Conservation (phyloP, 805 yeast genomes). For the Monosporozyma aerobia region DNA sequence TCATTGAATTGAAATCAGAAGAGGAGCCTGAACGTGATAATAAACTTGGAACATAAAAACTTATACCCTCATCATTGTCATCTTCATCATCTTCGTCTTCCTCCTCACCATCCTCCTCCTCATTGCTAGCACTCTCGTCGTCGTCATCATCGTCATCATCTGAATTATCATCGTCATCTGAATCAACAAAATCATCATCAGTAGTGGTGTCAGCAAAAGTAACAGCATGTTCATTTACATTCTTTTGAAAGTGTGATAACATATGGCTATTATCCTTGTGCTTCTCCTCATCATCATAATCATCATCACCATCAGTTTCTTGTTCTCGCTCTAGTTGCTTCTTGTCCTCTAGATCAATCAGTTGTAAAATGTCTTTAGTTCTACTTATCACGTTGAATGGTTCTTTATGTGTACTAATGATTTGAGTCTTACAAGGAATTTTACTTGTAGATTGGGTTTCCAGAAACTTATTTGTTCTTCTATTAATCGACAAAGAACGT, state of each 20-base stretch:
- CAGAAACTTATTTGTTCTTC: conserved; percentile 9
- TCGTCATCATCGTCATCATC: conserved; percentile 1
- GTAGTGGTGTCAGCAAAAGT: background rate
- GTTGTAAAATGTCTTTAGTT: conserved; percentile 2
- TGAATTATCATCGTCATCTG: background rate
- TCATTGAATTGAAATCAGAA: conserved; percentile 5
- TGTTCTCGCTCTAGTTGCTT: background rate
- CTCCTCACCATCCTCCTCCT: conserved; percentile 16
- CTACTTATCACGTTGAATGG: conserved; percentile 1
- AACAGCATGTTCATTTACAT: background rate
- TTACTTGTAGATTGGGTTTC: background rate
- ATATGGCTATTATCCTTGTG: background rate
- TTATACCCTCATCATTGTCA: conserved; percentile 30
- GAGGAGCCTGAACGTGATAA: conserved; percentile 23
- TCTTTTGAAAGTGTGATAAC: background rate
- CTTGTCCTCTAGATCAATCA: conserved; percentile 3
- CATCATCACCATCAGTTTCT: background rate
- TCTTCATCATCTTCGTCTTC: conserved; percentile 25
- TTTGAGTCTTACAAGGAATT: conserved; percentile 1
- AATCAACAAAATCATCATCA: background rate
- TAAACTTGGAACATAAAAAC: conserved; percentile 31
- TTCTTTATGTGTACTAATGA: conserved; percentile 3
- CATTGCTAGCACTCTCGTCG: background rate
- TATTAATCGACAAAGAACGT: conserved; percentile 22
- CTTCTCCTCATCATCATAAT: background rate